Evolutionary conservation across 352 stramenopile species (phyloP), one percentile per base, ranked within the genome.

Genomic region (Phytophthora hibernalis): DNA sequence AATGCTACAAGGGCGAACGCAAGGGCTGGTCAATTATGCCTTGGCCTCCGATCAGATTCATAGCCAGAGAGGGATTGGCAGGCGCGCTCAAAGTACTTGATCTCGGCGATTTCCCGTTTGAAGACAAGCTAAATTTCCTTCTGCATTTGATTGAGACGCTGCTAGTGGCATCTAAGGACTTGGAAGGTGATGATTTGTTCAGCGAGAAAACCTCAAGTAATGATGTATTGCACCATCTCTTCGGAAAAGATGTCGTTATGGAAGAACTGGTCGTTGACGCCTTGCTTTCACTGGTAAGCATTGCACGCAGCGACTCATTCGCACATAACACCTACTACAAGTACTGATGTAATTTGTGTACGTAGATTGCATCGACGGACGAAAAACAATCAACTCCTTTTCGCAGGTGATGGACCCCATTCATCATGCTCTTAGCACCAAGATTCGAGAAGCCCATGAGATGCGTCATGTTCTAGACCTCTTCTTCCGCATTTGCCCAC

Each of bases 401-500:
- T 84, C 77, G 3, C 72, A 82, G 21, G 44, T 85, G 15, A 79
- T 94, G 68, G 76, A 81, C 28, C 72, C 80, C 21, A 76, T 96
- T 18, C 83, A 93, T 30, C 59, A 77, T 45, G 75, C 81, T n/a
- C 72, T 94, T 3, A 78, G 84, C 40, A 74, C 76, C 33, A 93
- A 93, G 53, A 88, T 96, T 11, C 70, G 75, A 15, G 73, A 87
- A 33, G 87, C 83, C 2, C 90, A 94, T 55, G 76, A 91, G 57
- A 91, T 96, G 82, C 76, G 76, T 37, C 83, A 93, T 52, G 75
- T 93, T 37, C 71, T 93, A 30, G 64, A 79, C 15, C 77, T 93
- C 10, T 95, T 96, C 33, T 77, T 88, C 30, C 55, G 82, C n/a
- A 91, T 91, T 24, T 92, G 86, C 33, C 82, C 78, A 15, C 77